phyloP scores from a whole-genome alignment of 1,284 basidiomycete genomes.

The Melampsora americana region DNA sequence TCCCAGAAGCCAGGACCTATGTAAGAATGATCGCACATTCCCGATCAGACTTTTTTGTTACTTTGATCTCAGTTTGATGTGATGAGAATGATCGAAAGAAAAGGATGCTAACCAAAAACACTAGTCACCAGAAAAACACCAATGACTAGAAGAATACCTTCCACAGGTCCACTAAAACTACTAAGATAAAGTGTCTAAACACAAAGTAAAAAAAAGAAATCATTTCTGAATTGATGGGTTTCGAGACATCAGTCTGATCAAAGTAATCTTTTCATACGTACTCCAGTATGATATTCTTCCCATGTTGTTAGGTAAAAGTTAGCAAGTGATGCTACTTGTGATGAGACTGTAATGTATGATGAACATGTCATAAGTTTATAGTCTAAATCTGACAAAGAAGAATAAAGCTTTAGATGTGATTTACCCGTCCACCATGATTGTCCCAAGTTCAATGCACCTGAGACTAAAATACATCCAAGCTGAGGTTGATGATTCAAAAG shows the following conservation, averaged over 20 bases:
- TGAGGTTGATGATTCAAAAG: conserved; percentile 52
- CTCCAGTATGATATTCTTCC: conserved; percentile 94
- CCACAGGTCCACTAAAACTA: conserved; percentile 92
- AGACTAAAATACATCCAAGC: conserved; percentile 77
- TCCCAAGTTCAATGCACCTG: conserved; percentile 83
- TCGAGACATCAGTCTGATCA: conserved; percentile 10
- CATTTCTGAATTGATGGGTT: not conserved
- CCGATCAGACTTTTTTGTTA: not conserved
- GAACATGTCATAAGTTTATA: not conserved
- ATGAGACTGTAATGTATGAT: conserved; percentile 60
- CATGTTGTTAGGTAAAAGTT: conserved; percentile 95
- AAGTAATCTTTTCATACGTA: conserved; percentile 50
- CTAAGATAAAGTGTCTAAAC: conserved; percentile 75
- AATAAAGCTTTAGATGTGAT: not conserved
- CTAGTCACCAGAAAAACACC: conserved; percentile 75
- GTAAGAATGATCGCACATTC: not conserved
- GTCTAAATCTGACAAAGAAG: not conserved
- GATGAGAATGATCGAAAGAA: not conserved
- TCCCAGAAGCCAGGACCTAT: conserved; percentile 74
- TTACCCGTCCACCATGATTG: conserved; percentile 86
- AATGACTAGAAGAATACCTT: conserved; percentile 87
- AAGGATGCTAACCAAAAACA: conserved; percentile 60
- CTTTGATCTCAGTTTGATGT: not conserved
- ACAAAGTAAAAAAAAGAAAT: not conserved
- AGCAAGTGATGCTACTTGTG: conserved; percentile 77